phyloP scores from a whole-genome alignment of 345 rosid genomes.

The Raphanus sativus region DNA sequence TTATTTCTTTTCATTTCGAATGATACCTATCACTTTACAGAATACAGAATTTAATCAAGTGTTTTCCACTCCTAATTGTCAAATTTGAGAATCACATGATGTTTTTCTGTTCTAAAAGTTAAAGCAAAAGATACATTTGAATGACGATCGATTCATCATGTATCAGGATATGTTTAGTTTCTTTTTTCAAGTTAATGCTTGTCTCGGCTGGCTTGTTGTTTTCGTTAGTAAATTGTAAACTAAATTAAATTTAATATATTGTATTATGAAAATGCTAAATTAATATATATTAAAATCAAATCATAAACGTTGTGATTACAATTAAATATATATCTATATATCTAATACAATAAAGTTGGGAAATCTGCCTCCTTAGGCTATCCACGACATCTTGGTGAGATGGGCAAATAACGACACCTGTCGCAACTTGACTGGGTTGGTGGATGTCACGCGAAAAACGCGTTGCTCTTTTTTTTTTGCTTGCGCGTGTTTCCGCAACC shows the following conservation, averaged over 20 bases:
- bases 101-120: neutral
- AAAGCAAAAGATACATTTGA: neutral
- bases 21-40: constrained; percentile 7
- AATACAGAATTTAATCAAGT: neutral
- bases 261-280: too few species aligned
- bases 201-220: neutral
- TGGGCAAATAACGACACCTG: too few species aligned
- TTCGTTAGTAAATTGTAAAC: too few species aligned
- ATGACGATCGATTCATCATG: neutral
- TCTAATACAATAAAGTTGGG: too few species aligned
- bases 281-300: too few species aligned
- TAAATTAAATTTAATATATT: too few species aligned
- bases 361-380: too few species aligned
- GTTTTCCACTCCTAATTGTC: constrained; percentile 14
- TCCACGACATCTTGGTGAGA: too few species aligned
- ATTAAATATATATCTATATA: neutral
- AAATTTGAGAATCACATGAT: constrained; percentile 24
- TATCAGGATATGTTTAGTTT: neutral
- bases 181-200: neutral
- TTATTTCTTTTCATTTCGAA: constrained; percentile 9
- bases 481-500: too few species aligned
- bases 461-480: too few species aligned
- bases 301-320: neutral
- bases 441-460: too few species aligned
- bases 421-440: too few species aligned